Base-by-base conservation (phyloP, 176 grass and related monocot species). In the Aegilops speltoides region DNA sequence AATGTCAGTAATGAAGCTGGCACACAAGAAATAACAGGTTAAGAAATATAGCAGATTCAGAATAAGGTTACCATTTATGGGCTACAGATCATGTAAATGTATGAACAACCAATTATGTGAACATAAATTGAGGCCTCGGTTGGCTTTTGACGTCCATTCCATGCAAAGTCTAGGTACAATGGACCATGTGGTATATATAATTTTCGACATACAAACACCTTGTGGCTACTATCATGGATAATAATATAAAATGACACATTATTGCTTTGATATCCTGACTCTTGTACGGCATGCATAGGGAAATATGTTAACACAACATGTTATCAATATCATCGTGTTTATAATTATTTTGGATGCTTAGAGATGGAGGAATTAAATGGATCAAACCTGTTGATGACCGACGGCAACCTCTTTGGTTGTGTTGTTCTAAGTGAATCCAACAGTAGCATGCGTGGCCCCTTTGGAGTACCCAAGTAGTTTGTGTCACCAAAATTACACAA, bases 1-100 rank as follows among this genome's bases (percentile, higher is more conserved):
- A 86, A 97, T 95, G 81, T 97, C 95, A 82, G 43, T 22, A 68
- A 97, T 67, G 52, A 97, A 97, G 80, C 95, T 97, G 81, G 57
- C 4, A 87, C 17, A 13, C 41, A 69, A 68, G 36, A 38, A 82
- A 78, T 83, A 12, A 34, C 64, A 29, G 73, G 11, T 24, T 62
- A 82, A 62, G 29, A 52, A 81, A 67, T 31, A 59, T 32, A 50
- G 20, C 5, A 73, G 20, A 78, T 50, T 78, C 41, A 79, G 19
- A 43, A 76, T n/a, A 54, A 12, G 19, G 7, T 50, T 40, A 1
- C 15, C n/a, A 23, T 7, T 40, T 41, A 65, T 74, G 17, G 33
- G 24, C 24, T 73, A 89, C 24, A 13, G n/a, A 19, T 23, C 64
- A 26, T 56, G 41, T 60, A 67, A 38, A 45, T 45, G 41, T 45